Evolutionary conservation across 495 filamentous ascomycete genomes (phyloP), one percentile per base, ranked within the genome.

Genomic region (Tetracladium setigerum): DNA sequence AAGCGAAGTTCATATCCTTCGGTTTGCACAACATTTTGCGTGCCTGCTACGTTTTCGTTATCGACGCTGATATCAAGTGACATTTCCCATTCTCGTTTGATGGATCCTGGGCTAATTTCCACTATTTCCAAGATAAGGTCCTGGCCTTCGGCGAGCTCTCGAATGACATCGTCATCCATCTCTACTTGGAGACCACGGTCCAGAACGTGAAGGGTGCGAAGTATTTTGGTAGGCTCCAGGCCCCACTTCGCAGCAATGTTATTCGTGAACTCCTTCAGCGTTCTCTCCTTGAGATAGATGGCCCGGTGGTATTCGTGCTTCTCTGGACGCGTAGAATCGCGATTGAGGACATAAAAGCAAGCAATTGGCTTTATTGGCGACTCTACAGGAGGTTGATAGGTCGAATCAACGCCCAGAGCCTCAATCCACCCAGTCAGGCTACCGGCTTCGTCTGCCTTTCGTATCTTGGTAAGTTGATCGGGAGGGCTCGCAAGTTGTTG

Each of bases 81-180:
- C 57, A 60, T 53, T 36, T 77, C 74, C 74, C 74, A 78, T 45
- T 77, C 73, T 58, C 54, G 56, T 70, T 77, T 34, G 63, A 54
- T 18, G 1, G 54, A 44, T 15, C 30, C 2, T 30, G 53, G 12
- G 24, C 60, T 51, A 11, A 75, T 52, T 40, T 73, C 66, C 8
- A 48, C 52, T 30, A 79, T 58, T 46, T 77, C 72, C 38, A 79
- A 63, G 2, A 54, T 73, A 82, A 98, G 90, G 57, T 95, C 91
- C 58, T 96, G 87, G 7, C 90, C 89, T 66, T 98, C 92, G 0
- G 81, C 73, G 13, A 97, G 71, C 61, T 89, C 84, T n/a, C 76
- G 76, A 15, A 98, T 80, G 24, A 92, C 81, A 39, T 95, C 89
- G 51, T 98, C 87, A 61, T 98, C 92, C 44, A 97, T 73, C 61